Percentiles rank a stretch among this genome's conserved stretches.
These are phyloP conservation scores for Pichia californica DNA, from an alignment of 805 yeast genomes.

Conservation along the genomic window DNA sequence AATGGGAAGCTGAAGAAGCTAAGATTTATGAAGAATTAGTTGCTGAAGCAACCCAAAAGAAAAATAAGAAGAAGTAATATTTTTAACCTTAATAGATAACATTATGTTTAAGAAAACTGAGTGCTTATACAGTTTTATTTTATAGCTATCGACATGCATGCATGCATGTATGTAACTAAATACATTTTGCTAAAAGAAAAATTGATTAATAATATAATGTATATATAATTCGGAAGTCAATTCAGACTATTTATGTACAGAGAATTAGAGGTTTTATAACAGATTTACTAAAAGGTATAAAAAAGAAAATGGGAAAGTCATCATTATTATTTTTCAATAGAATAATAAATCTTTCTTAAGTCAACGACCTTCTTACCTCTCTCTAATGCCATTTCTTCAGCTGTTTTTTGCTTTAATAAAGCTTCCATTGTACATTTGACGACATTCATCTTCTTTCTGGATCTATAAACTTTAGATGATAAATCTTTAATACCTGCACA, in stretches of 20 bases:
- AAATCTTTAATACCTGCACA: slow-evolving; percentile 92
- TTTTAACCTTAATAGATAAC: neutral
- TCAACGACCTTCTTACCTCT: slow-evolving; percentile 96
- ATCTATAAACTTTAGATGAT: slow-evolving; percentile 84
- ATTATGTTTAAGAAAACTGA: too few relatives aligned
- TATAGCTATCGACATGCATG: too few relatives aligned
- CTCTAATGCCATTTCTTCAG: slow-evolving; percentile 81
- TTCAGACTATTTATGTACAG: too few relatives aligned
- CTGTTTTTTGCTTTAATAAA: slow-evolving; percentile 64
- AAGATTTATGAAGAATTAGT: slow-evolving; percentile 86
- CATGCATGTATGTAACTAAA: too few relatives aligned
- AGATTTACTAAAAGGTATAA: too few relatives aligned
- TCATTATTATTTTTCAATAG: slow-evolving; percentile 20
- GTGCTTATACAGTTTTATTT: too few relatives aligned
- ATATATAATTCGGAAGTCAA: too few relatives aligned
- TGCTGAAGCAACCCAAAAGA: slow-evolving; percentile 70
- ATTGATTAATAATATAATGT: too few relatives aligned
- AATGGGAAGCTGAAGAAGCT: slow-evolving; percentile 91
- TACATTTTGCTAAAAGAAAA: too few relatives aligned
- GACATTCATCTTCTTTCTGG: slow-evolving; percentile 92
- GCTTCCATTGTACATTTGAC: slow-evolving; percentile 88
- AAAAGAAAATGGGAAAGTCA: slow-evolving; percentile 23
- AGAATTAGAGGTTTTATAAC: too few relatives aligned
- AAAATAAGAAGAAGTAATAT: slow-evolving; percentile 40
- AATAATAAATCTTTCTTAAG: slow-evolving; percentile 81